Evolutionary conservation across 345 rosid genomes (phyloP).

Genomic region (Euphorbia lathyris): DNA sequence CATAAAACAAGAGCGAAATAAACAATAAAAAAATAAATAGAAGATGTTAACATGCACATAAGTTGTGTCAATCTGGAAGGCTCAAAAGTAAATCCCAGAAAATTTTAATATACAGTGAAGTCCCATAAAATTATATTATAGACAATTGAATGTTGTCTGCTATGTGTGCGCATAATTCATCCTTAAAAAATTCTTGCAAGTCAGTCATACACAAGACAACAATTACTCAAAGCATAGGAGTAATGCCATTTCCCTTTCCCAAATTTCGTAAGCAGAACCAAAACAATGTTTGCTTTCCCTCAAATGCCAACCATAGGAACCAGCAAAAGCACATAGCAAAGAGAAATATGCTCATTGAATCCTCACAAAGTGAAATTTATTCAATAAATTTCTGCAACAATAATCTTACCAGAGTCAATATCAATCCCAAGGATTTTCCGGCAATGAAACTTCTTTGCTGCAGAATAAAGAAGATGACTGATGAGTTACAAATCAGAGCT

Average conservation of each 20-base stretch:
- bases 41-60: neutral
- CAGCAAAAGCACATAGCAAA: slow-evolving; percentile 5
- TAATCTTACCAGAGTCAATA: slow-evolving; percentile 80
- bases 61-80: neutral
- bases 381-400: neutral
- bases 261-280: neutral
- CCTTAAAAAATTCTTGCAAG: neutral
- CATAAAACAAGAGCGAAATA: neutral
- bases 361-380: neutral
- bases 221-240: neutral
- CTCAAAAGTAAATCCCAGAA: neutral
- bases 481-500: neutral
- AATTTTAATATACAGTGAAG: neutral
- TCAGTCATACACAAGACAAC: neutral
- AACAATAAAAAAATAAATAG: no score
- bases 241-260: neutral
- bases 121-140: neutral
- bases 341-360: neutral
- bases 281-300: neutral
- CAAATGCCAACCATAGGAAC: neutral
- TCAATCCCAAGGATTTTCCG: slow-evolving; percentile 78
- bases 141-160: neutral
- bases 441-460: slow-evolving; percentile 83
- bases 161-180: neutral
- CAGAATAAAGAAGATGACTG: slow-evolving; percentile 17